These are phyloP conservation scores for Fusarium sp. DNA, from an alignment of 2,329 filamentous ascomycete species.

Conservation along the genomic window DNA sequence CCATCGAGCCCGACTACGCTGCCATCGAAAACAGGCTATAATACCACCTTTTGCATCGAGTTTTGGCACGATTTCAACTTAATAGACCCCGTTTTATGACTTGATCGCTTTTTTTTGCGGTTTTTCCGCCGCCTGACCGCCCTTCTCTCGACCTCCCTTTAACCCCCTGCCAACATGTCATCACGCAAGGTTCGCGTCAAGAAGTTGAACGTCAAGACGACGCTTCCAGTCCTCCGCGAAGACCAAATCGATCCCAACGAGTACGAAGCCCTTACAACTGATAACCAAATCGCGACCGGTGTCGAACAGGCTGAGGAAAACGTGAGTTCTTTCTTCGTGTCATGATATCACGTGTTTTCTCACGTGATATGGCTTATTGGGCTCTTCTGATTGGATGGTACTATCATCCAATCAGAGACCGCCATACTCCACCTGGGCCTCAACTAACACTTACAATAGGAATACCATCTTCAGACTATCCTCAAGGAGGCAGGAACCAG, in stretches of 20 bases:
- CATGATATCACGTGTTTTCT: constrained; percentile 60
- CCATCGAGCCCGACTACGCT: constrained; percentile 60
- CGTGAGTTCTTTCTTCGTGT: constrained; percentile 70
- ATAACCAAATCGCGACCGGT: constrained; percentile 91
- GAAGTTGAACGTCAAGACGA: constrained; percentile 92
- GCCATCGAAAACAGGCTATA: constrained; percentile 66
- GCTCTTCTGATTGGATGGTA: constrained; percentile 18
- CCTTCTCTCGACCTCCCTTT: constrained; percentile 52
- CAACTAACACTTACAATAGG: constrained; percentile 64
- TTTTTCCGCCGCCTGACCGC: constrained; percentile 64
- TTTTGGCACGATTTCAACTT: constrained; percentile 60
- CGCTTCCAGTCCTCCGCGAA: constrained; percentile 87
- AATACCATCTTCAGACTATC: constrained; percentile 94
- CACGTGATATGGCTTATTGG: constrained; percentile 56
- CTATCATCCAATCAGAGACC: constrained; percentile 20
- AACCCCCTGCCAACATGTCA: constrained; percentile 64
- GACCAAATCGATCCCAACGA: constrained; percentile 87
- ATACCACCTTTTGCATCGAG: constrained; percentile 64
- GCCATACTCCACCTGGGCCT: background rate
- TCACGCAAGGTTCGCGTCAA: constrained; percentile 81
- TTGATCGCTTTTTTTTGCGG: constrained; percentile 72
- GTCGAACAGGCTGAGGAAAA: constrained; percentile 98
- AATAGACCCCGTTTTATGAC: constrained; percentile 69
- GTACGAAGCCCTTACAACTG: constrained; percentile 86
- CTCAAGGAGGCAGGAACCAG: constrained; percentile 66